Evolutionary conservation across 169 alveolate genomes (phyloP).

Genomic region (Cryptosporidium baileyi): DNA sequence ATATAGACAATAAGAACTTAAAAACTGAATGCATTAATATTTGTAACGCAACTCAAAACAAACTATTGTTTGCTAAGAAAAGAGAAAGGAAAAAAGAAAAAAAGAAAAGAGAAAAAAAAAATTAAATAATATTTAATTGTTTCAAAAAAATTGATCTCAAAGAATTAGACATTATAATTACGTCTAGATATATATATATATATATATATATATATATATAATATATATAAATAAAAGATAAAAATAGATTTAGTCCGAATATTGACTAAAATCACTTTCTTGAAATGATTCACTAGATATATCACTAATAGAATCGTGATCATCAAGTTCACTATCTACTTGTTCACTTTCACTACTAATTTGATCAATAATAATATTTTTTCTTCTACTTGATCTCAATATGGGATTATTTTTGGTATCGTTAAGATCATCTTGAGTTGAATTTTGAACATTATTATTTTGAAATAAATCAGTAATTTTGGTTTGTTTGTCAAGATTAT

Average conservation of each 20-base stretch:
- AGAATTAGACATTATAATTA: too few relatives aligned
- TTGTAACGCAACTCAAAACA: too few relatives aligned
- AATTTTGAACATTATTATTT: background rate
- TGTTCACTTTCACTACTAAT: conserved; percentile 2
- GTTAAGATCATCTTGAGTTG: background rate
- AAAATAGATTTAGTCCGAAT: conserved; percentile 28
- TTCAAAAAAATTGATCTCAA: too few relatives aligned
- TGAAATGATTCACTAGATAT: conserved; percentile 16
- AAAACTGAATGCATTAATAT: too few relatives aligned
- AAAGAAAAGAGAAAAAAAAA: background rate
- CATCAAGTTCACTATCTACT: background rate
- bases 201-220: too few relatives aligned
- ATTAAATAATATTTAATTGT: too few relatives aligned
- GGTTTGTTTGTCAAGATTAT: background rate
- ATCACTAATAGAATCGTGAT: background rate
- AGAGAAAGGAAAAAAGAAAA: background rate
- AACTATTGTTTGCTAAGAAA: too few relatives aligned
- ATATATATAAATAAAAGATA: too few relatives aligned
- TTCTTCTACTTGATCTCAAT: background rate
- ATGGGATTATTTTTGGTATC: background rate
- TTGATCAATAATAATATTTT: background rate
- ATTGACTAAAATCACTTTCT: conserved; percentile 55
- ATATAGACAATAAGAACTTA: too few relatives aligned
- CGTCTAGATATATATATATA: too few relatives aligned
- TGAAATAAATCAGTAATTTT: conserved; percentile 18